Percentiles rank a stretch among this genome's conserved stretches.
Evolutionary conservation across 306 rosid species (phyloP).

Genomic region (Chamaecrista fasciculata): DNA sequence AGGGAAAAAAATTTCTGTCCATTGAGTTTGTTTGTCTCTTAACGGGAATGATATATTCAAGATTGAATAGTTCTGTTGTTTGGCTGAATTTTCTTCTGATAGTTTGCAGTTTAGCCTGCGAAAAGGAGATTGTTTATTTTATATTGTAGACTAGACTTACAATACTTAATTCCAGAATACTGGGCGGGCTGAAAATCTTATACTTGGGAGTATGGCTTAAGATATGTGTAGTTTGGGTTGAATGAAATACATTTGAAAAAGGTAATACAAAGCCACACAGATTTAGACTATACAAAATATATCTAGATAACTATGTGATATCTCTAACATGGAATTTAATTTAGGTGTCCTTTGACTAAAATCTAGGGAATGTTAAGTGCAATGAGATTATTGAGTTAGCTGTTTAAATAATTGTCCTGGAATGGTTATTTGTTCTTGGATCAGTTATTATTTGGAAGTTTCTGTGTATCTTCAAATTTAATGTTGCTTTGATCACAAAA

Average conservation of each 20-base stretch:
- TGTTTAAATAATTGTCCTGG: neutral
- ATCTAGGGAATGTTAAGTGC: constrained; percentile 6
- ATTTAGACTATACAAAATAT: neutral
- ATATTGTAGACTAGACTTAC: neutral
- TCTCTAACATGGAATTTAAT: neutral
- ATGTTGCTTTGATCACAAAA: neutral
- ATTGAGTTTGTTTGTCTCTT: neutral
- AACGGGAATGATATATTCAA: neutral
- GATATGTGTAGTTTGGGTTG: neutral
- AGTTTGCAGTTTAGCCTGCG: neutral
- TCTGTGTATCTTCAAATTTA: neutral
- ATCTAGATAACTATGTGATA: neutral
- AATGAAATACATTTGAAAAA: neutral
- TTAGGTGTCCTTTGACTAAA: neutral
- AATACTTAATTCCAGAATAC: neutral
- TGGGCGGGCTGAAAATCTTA: neutral
- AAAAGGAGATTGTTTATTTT: neutral
- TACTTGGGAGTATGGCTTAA: neutral
- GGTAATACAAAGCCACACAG: neutral
- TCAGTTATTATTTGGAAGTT: neutral
- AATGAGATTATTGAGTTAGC: neutral
- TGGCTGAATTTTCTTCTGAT: too few species aligned
- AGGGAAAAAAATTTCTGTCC: neutral
- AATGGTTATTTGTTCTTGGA: neutral
- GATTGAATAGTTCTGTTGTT: too few species aligned